Evolutionary conservation across 2,329 filamentous ascomycete species (phyloP).

Genomic region (Mycogone perniciosa): DNA sequence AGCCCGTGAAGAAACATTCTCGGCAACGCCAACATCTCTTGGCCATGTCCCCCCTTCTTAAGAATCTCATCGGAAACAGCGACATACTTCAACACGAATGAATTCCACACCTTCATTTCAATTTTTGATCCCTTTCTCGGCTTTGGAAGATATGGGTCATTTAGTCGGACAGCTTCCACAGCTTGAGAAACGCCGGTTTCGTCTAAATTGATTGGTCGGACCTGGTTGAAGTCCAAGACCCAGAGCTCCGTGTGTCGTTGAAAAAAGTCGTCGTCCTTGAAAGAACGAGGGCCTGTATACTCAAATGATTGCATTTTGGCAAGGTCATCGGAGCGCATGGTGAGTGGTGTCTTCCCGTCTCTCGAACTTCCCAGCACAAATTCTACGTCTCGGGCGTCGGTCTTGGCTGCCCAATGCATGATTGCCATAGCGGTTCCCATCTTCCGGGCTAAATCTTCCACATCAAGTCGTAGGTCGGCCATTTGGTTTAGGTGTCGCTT

Average conservation of each 20-base stretch:
- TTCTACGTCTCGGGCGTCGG: slow-evolving; percentile 25
- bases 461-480: slow-evolving; percentile 17
- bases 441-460: slow-evolving; percentile 13
- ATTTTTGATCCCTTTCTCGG: slow-evolving; percentile 3
- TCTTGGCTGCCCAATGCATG: slow-evolving; percentile 26
- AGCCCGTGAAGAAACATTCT: neutral
- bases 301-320: neutral
- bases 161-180: slow-evolving; percentile 15
- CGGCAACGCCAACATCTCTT: neutral
- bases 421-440: slow-evolving; percentile 24
- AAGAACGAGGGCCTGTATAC: neutral
- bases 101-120: slow-evolving; percentile 11
- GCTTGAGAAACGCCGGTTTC: slow-evolving; percentile 13
- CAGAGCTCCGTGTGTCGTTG: slow-evolving; percentile 18
- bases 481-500: slow-evolving; percentile 26
- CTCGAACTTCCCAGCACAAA: slow-evolving; percentile 25
- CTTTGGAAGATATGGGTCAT: slow-evolving; percentile 18
- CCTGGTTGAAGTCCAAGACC: slow-evolving; percentile 26
- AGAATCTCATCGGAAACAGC: neutral
- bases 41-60: neutral
- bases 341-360: neutral
- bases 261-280: slow-evolving; percentile 8
- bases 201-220: slow-evolving; percentile 17
- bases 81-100: slow-evolving; percentile 11
- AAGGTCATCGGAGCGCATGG: neutral